These are phyloP conservation scores for Psilocybe tampanensis DNA, from an alignment of 768 basidiomycete species.

Conservation along the genomic window DNA sequence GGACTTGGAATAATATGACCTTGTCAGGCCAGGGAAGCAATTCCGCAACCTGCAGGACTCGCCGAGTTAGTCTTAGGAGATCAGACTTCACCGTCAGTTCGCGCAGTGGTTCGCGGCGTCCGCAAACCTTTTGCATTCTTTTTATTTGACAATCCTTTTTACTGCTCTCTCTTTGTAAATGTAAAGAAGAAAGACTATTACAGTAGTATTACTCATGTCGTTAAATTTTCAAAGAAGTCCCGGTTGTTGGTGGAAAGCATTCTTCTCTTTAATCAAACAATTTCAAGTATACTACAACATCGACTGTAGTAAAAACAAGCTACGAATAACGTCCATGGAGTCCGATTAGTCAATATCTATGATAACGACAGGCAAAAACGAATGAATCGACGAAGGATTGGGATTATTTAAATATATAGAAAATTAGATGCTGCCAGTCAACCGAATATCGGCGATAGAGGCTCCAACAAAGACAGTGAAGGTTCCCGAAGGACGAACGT, in stretches of 20 bases:
- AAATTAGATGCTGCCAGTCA: conserved; percentile 34
- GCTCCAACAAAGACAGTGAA: conserved; percentile 58
- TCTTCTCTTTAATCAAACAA: too few relatives aligned
- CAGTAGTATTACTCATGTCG: too few relatives aligned
- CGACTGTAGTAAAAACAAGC: too few relatives aligned
- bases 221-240: too few relatives aligned
- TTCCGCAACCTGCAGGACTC: conserved; percentile 86
- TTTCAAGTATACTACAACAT: too few relatives aligned
- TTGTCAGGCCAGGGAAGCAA: conserved; percentile 90
- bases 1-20: conserved; percentile 83
- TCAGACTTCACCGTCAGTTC: conserved; percentile 81
- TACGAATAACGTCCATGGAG: too few relatives aligned
- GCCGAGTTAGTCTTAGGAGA: conserved; percentile 95
- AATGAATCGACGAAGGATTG: too few relatives aligned
- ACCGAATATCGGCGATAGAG: conserved; percentile 48
- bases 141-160: not conserved
- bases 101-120: conserved; percentile 76
- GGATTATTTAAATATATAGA: not conserved
- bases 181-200: too few relatives aligned
- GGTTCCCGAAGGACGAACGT: conserved; percentile 50
- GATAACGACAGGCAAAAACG: too few relatives aligned
- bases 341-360: too few relatives aligned
- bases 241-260: too few relatives aligned
- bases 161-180: too few relatives aligned
- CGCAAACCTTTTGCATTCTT: conserved; percentile 69